phyloP scores from a whole-genome alignment of 1,284 basidiomycete genomes.

The Athelia sp. region DNA sequence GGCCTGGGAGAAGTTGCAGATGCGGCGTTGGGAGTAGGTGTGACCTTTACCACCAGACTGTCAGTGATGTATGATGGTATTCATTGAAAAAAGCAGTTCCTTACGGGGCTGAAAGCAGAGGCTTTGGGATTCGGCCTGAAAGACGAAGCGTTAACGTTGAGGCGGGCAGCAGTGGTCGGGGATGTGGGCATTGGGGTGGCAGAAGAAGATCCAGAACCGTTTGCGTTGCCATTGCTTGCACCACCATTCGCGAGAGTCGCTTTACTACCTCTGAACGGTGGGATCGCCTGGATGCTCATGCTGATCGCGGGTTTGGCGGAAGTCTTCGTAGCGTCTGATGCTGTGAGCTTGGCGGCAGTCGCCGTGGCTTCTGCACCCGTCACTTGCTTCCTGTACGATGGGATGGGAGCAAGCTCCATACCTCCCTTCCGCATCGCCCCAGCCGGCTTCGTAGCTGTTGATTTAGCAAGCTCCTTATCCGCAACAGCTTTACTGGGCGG shows the following conservation, averaged over 20 bases:
- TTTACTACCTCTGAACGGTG: slow-evolving; percentile 75
- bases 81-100: slow-evolving; percentile 8
- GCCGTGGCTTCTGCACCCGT: slow-evolving; percentile 25
- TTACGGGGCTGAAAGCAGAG: slow-evolving; percentile 68
- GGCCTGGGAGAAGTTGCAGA: slow-evolving; percentile 53
- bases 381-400: slow-evolving; percentile 3
- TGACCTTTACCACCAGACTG: slow-evolving; percentile 31
- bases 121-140: slow-evolving; percentile 84
- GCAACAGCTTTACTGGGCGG: slow-evolving; percentile 15
- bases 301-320: slow-evolving; percentile 27
- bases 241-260: slow-evolving; percentile 19
- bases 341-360: slow-evolving; percentile 18
- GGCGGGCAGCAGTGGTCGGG: slow-evolving; percentile 37
- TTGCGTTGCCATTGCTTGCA: slow-evolving; percentile 11
- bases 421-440: neutral
- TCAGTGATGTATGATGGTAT: slow-evolving; percentile 16
- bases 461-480: neutral
- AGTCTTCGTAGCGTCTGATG: too few relatives aligned
- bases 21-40: slow-evolving; percentile 44
- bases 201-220: slow-evolving; percentile 17
- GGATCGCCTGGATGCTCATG: slow-evolving; percentile 87
- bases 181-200: slow-evolving; percentile 34
- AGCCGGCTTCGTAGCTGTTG: slow-evolving; percentile 23
- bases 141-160: slow-evolving; percentile 74
- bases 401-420: slow-evolving; percentile 9